Evolutionary conservation across 495 filamentous ascomycete species (phyloP).

Genomic region (Aspergillus haitiensis): DNA sequence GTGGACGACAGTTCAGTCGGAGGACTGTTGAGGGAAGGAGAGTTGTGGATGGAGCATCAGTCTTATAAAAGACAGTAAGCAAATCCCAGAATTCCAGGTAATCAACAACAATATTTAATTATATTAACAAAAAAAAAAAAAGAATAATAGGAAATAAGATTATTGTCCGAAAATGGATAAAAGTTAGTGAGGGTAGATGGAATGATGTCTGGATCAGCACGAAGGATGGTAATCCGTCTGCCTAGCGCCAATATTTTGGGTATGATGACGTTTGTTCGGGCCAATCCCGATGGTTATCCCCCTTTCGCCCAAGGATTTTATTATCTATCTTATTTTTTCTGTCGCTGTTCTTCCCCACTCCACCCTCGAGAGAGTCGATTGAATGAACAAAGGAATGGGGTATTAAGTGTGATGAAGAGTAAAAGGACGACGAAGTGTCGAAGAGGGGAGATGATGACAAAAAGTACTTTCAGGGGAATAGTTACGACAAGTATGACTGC

Average conservation of each 20-base stretch:
- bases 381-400: background rate
- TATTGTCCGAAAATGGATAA: conserved; percentile 12
- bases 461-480: too few relatives aligned
- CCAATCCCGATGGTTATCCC: background rate
- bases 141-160: conserved; percentile 1
- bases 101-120: background rate
- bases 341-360: background rate
- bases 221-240: conserved; percentile 29
- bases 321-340: too few relatives aligned
- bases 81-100: background rate
- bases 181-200: conserved; percentile 1
- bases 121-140: background rate
- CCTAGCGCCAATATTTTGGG: conserved; percentile 21
- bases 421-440: background rate
- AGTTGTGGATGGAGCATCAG: background rate
- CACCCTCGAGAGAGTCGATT: background rate
- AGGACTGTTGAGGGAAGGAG: background rate
- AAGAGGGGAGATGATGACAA: background rate
- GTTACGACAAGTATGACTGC: too few relatives aligned
- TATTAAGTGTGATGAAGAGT: background rate
- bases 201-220: conserved; percentile 15
- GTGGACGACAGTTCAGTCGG: conserved; percentile 13
- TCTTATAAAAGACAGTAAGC: conserved; percentile 13
- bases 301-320: background rate
- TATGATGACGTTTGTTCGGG: conserved; percentile 22